phyloP scores from a whole-genome alignment of 805 yeast species.

The Wickerhamiella domercqiae region DNA sequence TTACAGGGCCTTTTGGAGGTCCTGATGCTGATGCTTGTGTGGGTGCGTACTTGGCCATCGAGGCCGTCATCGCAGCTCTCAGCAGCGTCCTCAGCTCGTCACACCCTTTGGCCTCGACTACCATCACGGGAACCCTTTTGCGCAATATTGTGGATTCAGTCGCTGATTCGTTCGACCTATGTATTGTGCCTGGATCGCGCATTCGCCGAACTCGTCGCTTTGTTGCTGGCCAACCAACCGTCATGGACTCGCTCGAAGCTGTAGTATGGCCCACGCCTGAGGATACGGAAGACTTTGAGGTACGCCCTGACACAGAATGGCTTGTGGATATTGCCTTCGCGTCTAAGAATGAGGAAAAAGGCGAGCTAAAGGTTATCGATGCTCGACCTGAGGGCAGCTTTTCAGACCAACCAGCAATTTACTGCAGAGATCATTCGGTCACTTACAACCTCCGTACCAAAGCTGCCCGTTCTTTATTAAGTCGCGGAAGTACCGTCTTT shows the following conservation, averaged over 20 bases:
- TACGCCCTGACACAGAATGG: slow-evolving; percentile 74
- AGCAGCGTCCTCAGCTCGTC: slow-evolving; percentile 42
- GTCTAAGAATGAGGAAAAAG: slow-evolving; percentile 33
- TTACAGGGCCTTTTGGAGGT: slow-evolving; percentile 65
- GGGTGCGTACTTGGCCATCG: slow-evolving; percentile 81
- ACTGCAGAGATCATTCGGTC: slow-evolving; percentile 75
- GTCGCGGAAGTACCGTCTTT: slow-evolving; percentile 70
- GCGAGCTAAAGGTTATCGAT: slow-evolving; percentile 18
- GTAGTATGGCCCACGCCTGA: slow-evolving; percentile 31
- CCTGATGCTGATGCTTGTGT: slow-evolving; percentile 75
- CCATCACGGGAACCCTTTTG: slow-evolving; percentile 53
- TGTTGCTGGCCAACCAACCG: slow-evolving; percentile 90
- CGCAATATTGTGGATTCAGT: slow-evolving; percentile 70
- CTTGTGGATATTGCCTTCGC: slow-evolving; percentile 70
- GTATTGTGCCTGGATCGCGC: slow-evolving; percentile 82
- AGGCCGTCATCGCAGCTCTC: slow-evolving; percentile 63
- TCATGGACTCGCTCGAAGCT: slow-evolving; percentile 89
- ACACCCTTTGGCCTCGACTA: slow-evolving; percentile 32
- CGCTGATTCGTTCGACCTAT: slow-evolving; percentile 71
- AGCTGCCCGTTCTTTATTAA: slow-evolving; percentile 55
- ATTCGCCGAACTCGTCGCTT: slow-evolving; percentile 86
- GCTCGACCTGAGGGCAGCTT: slow-evolving; percentile 20
- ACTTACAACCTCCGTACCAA: slow-evolving; percentile 60
- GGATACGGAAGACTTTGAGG: slow-evolving; percentile 35
- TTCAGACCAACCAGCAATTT: slow-evolving; percentile 35